Evolutionary conservation across 192 early-diverging fungal genomes (phyloP), one percentile per base, ranked within the genome.

Genomic region (Podila minutissima): DNA sequence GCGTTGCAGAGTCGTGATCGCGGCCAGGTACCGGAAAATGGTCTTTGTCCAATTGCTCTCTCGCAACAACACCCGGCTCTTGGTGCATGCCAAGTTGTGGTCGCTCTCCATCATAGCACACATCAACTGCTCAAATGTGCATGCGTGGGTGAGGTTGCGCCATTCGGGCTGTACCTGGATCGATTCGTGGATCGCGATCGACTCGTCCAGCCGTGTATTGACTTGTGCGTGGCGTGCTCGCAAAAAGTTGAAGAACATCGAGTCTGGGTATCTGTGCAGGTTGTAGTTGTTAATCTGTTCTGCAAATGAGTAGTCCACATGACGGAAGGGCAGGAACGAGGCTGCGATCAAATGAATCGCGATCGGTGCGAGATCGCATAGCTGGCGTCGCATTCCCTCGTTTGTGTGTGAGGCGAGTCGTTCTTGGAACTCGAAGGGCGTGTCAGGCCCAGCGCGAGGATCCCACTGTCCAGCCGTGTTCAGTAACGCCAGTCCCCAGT

Each of bases 31-130:
- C 1, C 86, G 84, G 76, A 94, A 97, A 9, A 93, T 91, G 20
- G 94, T 89, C 74, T 92, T 92, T 68, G 93, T 90, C 96, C 96
- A 97, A 62, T 92, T 91, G 75, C 93, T 96, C 64, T 97, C 95
- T 55, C 85, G 85, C 62, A 86, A 83, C 51, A 97, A 77, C 1
- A 86, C 86, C 7, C 84, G 81, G 69, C 90, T 93, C 31, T 88
- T 90, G 11, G 88, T 83, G 31, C 82, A 83, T 0, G 93, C 93
- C 20, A 85, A 81, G 31, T 82, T 72, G 86, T 91, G 93, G 38
- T 92, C 74, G 11, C 86, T 83, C 33, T 92, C 72, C 48, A 92
- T 83, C 75, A 92, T 89, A 35, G 87, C 84, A 65, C 91, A 92
- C 41, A 93, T 75, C 0, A 91, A 87, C 26, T 93, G 83, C 74